These are phyloP conservation scores for Bisporella sp. DNA, from an alignment of 2,329 filamentous ascomycete genomes.

Conservation along the genomic window DNA sequence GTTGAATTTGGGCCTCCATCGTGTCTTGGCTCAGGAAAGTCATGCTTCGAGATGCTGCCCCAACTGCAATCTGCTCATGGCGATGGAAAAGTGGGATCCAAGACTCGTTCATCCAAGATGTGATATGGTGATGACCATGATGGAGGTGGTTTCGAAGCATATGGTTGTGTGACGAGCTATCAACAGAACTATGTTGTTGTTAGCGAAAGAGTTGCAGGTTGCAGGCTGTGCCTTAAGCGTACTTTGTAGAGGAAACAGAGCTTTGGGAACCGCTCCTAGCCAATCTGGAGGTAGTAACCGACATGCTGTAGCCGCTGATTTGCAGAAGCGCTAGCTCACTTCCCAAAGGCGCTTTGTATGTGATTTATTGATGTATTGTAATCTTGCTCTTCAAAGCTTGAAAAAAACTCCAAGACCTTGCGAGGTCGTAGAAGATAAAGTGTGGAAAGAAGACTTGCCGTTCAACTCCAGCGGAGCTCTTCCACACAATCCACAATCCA, in stretches of 20 bases:
- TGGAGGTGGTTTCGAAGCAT: constrained; percentile 9
- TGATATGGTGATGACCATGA: constrained; percentile 8
- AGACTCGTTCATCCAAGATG: constrained; percentile 17
- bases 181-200: constrained; percentile 11
- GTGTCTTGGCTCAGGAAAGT: constrained; percentile 23
- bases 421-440: too few species aligned
- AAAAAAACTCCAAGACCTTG: too few species aligned
- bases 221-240: not conserved
- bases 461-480: too few species aligned
- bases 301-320: too few species aligned
- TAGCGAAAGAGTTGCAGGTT: not conserved
- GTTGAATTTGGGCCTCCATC: constrained; percentile 26
- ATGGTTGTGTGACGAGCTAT: constrained; percentile 20
- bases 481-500: too few species aligned
- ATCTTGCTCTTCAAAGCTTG: too few species aligned
- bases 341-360: too few species aligned
- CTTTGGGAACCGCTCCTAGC: constrained; percentile 4
- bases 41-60: constrained; percentile 18
- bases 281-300: constrained; percentile 1
- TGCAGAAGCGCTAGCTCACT: too few species aligned
- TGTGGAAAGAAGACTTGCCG: too few species aligned
- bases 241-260: not conserved
- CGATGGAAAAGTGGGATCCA: constrained; percentile 17
- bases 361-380: too few species aligned
- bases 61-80: constrained; percentile 27